A percentile compares a stretch with the other conserved stretches of the same genome.
Conservation (phyloP, 2,329 filamentous ascomycete genomes). For the Aureobasidium subglaciale region DNA sequence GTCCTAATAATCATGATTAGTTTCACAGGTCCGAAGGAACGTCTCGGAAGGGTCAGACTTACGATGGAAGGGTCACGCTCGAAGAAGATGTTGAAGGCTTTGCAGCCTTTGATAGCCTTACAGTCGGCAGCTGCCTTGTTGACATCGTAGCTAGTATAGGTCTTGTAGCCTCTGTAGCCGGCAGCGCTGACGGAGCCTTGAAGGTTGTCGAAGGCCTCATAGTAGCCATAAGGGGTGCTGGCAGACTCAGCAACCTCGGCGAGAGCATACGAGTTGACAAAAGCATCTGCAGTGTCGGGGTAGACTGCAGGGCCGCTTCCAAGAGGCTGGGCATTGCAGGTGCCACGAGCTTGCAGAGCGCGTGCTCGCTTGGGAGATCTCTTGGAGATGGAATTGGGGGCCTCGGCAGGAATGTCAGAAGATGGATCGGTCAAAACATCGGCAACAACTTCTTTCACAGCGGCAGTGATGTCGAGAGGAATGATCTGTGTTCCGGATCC, state of each 20-base stretch:
- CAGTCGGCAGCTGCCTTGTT: slow-evolving; percentile 25
- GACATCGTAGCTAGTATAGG: slow-evolving; percentile 26
- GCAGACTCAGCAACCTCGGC: not conserved
- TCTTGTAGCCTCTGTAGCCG: slow-evolving; percentile 26
- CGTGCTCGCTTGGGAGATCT: not conserved
- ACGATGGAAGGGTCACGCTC: slow-evolving; percentile 28
- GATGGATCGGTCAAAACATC: not conserved
- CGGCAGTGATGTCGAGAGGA: not conserved
- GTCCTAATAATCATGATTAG: slow-evolving; percentile 16
- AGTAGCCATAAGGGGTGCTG: not conserved
- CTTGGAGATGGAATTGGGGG: not conserved
- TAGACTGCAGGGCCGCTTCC: not conserved
- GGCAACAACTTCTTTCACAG: not conserved
- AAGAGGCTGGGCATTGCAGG: not conserved
- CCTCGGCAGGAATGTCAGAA: not conserved
- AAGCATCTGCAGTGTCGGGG: not conserved
- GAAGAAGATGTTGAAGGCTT: slow-evolving; percentile 31
- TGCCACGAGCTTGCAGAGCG: not conserved
- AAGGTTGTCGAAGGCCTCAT: not conserved
- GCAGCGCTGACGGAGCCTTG: slow-evolving; percentile 9
- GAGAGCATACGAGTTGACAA: not conserved
- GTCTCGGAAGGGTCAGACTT: not conserved
- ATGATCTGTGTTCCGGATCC: not conserved
- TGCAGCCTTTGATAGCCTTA: slow-evolving; percentile 23
- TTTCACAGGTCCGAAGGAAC: no score